These are phyloP conservation scores for Colletotrichum destructivum DNA, from an alignment of 2,329 filamentous ascomycete species.

Conservation along the genomic window DNA sequence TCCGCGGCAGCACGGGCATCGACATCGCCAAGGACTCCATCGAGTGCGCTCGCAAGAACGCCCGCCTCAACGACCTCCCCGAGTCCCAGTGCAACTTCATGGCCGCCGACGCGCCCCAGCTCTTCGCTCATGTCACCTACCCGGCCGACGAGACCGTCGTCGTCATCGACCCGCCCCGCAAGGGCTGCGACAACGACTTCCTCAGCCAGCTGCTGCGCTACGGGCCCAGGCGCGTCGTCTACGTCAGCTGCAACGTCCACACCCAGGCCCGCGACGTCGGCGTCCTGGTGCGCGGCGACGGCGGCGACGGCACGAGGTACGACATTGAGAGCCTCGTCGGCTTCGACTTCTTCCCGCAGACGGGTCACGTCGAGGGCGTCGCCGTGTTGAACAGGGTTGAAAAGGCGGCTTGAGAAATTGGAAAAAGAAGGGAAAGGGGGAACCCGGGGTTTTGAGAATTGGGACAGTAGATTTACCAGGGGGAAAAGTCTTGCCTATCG, in stretches of 20 bases:
- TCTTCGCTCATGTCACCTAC: slow-evolving; percentile 84
- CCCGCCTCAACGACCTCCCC: slow-evolving; percentile 79
- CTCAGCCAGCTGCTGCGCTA: slow-evolving; percentile 84
- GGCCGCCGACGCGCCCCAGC: slow-evolving; percentile 85
- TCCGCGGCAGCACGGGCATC: slow-evolving; percentile 89
- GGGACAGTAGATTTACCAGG: too few relatives aligned
- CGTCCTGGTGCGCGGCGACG: slow-evolving; percentile 81
- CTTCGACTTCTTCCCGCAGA: slow-evolving; percentile 98
- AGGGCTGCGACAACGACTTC: slow-evolving; percentile 92
- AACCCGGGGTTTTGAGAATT: neutral
- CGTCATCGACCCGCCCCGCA: slow-evolving; percentile 96
- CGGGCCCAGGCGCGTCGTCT: slow-evolving; percentile 85
- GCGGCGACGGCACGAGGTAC: slow-evolving; percentile 67
- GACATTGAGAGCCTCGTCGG: slow-evolving; percentile 91
- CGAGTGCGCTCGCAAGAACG: slow-evolving; percentile 83
- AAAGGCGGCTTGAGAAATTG: slow-evolving; percentile 38
- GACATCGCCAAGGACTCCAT: slow-evolving; percentile 90
- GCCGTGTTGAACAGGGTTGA: slow-evolving; percentile 74
- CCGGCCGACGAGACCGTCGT: slow-evolving; percentile 87
- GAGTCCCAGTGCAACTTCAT: slow-evolving; percentile 83
- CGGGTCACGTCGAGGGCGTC: slow-evolving; percentile 78
- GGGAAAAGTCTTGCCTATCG: neutral
- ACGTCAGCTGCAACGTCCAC: slow-evolving; percentile 98
- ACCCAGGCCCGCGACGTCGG: slow-evolving; percentile 96
- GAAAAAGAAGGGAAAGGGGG: neutral